These are phyloP conservation scores for Phytophthora agathidicida DNA, from an alignment of 352 stramenopile genomes.

Conservation along the genomic window DNA sequence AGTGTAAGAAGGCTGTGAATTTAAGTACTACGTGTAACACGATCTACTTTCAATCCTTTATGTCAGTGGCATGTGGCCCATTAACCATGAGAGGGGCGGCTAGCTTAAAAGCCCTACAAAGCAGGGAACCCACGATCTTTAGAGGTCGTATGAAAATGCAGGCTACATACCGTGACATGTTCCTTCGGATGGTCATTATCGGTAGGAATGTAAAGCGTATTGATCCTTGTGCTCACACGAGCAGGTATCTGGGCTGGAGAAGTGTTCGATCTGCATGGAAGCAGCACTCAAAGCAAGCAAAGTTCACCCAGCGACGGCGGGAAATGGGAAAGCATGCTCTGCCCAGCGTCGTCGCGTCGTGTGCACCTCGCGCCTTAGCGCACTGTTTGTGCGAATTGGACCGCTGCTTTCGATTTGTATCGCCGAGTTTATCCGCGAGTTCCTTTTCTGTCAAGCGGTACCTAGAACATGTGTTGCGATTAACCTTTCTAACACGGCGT, in stretches of 20 bases:
- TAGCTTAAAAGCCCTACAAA: background rate
- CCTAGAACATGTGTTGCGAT: no score
- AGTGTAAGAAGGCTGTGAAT: slow-evolving; percentile 47
- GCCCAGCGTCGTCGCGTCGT: slow-evolving; percentile 9
- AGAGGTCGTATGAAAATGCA: background rate
- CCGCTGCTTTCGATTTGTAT: slow-evolving; percentile 16
- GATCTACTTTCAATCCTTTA: slow-evolving; percentile 12
- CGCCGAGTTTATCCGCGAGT: slow-evolving; percentile 22
- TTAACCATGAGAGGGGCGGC: no score
- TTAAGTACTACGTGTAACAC: slow-evolving; percentile 21
- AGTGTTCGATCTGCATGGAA: no score
- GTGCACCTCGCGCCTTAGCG: slow-evolving; percentile 13
- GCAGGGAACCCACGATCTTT: background rate
- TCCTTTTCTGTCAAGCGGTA: slow-evolving; percentile 26
- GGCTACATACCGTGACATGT: no score
- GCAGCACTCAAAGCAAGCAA: background rate
- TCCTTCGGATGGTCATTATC: no score
- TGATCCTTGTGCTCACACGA: no score
- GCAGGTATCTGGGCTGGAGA: no score
- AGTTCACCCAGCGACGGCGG: background rate
- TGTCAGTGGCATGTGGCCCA: no score
- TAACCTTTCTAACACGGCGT: no score
- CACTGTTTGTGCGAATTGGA: slow-evolving; percentile 30
- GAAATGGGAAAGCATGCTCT: slow-evolving; percentile 10
- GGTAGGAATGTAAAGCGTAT: no score